Evolutionary conservation across 2,329 filamentous ascomycete genomes (phyloP).

Genomic region (Colletotrichum australisinense): DNA sequence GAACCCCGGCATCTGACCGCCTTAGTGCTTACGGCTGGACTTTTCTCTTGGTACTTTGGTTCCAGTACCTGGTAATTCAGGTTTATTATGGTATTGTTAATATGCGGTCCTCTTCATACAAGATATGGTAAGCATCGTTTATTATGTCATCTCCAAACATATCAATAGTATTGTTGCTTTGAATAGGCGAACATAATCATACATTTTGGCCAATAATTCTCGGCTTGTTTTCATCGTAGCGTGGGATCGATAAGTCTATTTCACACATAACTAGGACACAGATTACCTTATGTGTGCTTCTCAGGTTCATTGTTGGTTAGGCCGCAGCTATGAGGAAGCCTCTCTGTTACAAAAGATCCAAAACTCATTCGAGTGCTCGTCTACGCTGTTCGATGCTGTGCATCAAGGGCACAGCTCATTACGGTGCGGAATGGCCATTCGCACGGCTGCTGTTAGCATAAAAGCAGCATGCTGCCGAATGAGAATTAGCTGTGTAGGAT

Average conservation of each 20-base stretch:
- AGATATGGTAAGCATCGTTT: not conserved
- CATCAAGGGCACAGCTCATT: not conserved
- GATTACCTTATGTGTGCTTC: too few relatives aligned
- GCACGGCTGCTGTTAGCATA: not conserved
- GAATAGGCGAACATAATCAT: not conserved
- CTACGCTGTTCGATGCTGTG: not conserved
- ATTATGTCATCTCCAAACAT: not conserved
- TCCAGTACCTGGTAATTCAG: too few relatives aligned
- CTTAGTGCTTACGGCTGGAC: not conserved
- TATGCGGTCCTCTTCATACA: not conserved
- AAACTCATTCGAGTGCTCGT: not conserved
- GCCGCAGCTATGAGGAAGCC: not conserved
- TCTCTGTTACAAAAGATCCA: not conserved
- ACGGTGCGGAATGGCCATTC: not conserved
- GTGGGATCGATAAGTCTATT: too few relatives aligned
- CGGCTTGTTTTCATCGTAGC: too few relatives aligned
- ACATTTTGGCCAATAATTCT: too few relatives aligned
- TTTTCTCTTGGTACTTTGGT: not conserved
- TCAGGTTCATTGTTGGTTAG: too few relatives aligned
- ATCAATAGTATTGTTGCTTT: not conserved
- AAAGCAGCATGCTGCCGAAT: not conserved
- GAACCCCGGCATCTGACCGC: not conserved
- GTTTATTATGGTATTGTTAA: not conserved
- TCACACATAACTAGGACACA: too few relatives aligned
- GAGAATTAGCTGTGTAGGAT: not conserved